Evolutionary conservation across 2,329 filamentous ascomycete genomes (phyloP).

Genomic region (Akanthomyces uredinophilus): DNA sequence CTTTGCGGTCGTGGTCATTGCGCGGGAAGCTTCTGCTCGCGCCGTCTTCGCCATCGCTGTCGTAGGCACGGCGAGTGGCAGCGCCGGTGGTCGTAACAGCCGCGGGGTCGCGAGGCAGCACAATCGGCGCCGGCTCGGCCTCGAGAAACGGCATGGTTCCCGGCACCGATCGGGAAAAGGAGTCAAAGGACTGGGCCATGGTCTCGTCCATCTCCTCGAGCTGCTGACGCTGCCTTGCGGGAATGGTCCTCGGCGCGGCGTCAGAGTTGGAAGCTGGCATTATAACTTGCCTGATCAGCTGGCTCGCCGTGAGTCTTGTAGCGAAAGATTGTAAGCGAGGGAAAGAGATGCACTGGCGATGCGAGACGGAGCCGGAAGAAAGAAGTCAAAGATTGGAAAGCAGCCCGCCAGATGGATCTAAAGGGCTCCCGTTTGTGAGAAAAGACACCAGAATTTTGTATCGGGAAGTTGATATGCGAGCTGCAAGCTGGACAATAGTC

Average conservation of each 20-base stretch:
- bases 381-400: too few species aligned
- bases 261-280: background rate
- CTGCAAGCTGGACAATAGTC: too few species aligned
- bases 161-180: conserved; percentile 36
- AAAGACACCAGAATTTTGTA: too few species aligned
- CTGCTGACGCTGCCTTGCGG: background rate
- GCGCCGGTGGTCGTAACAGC: background rate
- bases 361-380: too few species aligned
- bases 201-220: background rate
- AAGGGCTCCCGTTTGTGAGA: too few species aligned
- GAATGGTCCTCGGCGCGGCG: background rate
- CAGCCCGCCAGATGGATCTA: too few species aligned
- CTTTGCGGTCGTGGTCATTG: background rate
- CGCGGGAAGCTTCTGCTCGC: background rate
- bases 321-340: too few species aligned
- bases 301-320: too few species aligned
- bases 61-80: background rate
- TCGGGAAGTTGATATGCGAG: too few species aligned
- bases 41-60: background rate
- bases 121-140: conserved; percentile 37
- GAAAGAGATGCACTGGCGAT: too few species aligned
- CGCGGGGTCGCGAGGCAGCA: conserved; percentile 27
- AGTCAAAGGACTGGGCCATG: conserved; percentile 18
- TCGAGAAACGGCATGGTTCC: conserved; percentile 35
- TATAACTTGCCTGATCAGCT: background rate